Evolutionary conservation across 768 basidiomycete genomes (phyloP).

Genomic region (Kwoniella dendrophila): DNA sequence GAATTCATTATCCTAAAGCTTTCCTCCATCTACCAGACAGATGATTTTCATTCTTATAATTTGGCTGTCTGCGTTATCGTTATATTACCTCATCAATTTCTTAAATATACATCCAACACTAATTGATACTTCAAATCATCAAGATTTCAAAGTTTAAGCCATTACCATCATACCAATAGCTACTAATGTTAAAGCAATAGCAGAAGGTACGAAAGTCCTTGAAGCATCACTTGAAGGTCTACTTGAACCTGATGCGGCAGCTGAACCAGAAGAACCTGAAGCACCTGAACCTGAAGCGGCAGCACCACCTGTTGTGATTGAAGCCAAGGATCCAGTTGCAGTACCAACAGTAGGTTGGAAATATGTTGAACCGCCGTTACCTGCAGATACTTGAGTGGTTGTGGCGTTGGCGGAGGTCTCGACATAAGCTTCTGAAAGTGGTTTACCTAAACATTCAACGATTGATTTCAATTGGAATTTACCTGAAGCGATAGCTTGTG

Average conservation of each 20-base stretch:
- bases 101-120: too few species aligned
- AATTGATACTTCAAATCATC: too few species aligned
- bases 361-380: conserved; percentile 31
- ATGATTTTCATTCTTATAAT: too few species aligned
- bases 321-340: conserved; percentile 30
- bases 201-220: conserved; percentile 12
- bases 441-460: conserved; percentile 65
- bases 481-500: conserved; percentile 69
- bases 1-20: too few species aligned
- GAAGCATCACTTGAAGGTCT: conserved; percentile 4
- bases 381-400: conserved; percentile 37
- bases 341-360: conserved; percentile 47
- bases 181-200: conserved; percentile 14
- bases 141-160: conserved; percentile 4
- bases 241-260: conserved; percentile 5
- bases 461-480: conserved; percentile 77
- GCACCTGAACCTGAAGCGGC: conserved; percentile 10
- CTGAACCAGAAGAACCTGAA: conserved; percentile 12
- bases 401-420: conserved; percentile 74
- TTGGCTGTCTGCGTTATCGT: too few species aligned
- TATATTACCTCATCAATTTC: too few species aligned
- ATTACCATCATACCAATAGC: conserved; percentile 20
- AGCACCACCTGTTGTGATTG: conserved; percentile 11
- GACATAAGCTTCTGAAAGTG: conserved; percentile 69
- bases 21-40: too few species aligned